These are phyloP conservation scores for Vaccinium darrowii DNA, from an alignment of 148 eudicot genomes.

Conservation along the genomic window DNA sequence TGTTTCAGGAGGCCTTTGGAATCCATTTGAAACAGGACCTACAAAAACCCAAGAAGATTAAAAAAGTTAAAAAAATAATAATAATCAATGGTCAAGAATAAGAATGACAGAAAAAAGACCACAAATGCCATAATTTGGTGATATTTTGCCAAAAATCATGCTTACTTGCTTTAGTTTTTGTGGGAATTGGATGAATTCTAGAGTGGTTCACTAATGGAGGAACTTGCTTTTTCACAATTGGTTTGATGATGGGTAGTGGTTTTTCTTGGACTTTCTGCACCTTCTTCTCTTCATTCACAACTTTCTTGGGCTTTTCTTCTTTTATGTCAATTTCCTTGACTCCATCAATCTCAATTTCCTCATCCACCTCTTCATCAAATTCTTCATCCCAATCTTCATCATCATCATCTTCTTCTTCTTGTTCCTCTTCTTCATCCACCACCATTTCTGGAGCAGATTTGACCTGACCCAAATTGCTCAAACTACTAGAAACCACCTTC, in stretches of 20 bases:
- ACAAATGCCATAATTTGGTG: neutral
- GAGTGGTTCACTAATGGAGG: slow-evolving; percentile 29
- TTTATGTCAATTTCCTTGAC: slow-evolving; percentile 32
- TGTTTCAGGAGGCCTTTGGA: slow-evolving; percentile 33
- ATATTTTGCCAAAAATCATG: neutral
- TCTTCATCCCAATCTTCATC: slow-evolving; percentile 26
- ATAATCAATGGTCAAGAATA: neutral
- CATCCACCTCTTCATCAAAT: slow-evolving; percentile 19
- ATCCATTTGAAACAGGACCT: slow-evolving; percentile 28
- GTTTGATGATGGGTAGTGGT: slow-evolving; percentile 26
- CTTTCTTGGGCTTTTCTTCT: slow-evolving; percentile 28
- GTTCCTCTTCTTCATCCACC: slow-evolving; percentile 8
- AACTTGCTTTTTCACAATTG: slow-evolving; percentile 32
- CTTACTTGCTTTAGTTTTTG: slow-evolving; percentile 42
- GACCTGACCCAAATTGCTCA: slow-evolving; percentile 20
- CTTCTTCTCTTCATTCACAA: slow-evolving; percentile 36
- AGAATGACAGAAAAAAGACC: neutral
- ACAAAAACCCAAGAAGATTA: neutral
- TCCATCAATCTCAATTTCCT: slow-evolving; percentile 21
- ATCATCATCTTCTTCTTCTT: slow-evolving; percentile 12
- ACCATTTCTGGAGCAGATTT: slow-evolving; percentile 23
- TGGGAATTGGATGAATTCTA: slow-evolving; percentile 28
- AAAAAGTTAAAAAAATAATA: neutral
- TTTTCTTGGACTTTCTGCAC: slow-evolving; percentile 22
- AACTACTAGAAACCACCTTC: slow-evolving; percentile 21